A percentile compares a stretch with the other conserved stretches of the same genome.
phyloP scores from a whole-genome alignment of 139 green algal species.

The Picochlorum sp. region DNA sequence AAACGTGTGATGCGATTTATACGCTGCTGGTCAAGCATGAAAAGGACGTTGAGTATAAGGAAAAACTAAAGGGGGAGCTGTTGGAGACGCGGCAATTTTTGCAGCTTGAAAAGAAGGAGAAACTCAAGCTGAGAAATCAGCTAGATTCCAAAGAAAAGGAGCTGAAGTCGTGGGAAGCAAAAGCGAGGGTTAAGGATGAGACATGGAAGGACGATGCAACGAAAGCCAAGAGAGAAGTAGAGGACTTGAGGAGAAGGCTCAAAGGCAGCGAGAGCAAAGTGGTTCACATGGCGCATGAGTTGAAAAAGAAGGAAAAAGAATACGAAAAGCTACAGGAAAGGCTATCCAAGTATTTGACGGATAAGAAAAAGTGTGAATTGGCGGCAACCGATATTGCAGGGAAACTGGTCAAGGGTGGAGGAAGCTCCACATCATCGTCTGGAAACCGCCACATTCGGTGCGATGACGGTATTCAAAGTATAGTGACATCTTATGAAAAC shows the following conservation, averaged over 20 bases:
- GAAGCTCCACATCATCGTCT: neutral
- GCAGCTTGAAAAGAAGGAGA: slow-evolving; percentile 15
- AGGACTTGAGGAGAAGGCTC: slow-evolving; percentile 10
- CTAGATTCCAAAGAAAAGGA: slow-evolving; percentile 39
- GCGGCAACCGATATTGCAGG: slow-evolving; percentile 27
- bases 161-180: slow-evolving; percentile 29
- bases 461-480: slow-evolving; percentile 28
- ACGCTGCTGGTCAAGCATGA: slow-evolving; percentile 36
- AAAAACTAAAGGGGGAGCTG: slow-evolving; percentile 27
- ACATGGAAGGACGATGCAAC: slow-evolving; percentile 17
- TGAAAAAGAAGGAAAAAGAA: slow-evolving; percentile 44
- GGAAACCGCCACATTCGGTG: neutral
- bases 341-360: slow-evolving; percentile 22
- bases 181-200: slow-evolving; percentile 12
- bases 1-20: slow-evolving; percentile 33
- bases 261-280: slow-evolving; percentile 18
- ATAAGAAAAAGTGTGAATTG: slow-evolving; percentile 29
- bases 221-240: slow-evolving; percentile 17
- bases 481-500: slow-evolving; percentile 43
- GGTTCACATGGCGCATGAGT: slow-evolving; percentile 45
- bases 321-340: slow-evolving; percentile 45
- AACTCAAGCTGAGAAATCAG: slow-evolving; percentile 11
- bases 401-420: slow-evolving; percentile 12
- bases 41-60: slow-evolving; percentile 20
- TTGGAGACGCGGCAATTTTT: slow-evolving; percentile 21